Percentiles rank a stretch among this genome's conserved stretches.
Conservation (phyloP, 345 rosid species). For the Capsella bursapastoris region DNA sequence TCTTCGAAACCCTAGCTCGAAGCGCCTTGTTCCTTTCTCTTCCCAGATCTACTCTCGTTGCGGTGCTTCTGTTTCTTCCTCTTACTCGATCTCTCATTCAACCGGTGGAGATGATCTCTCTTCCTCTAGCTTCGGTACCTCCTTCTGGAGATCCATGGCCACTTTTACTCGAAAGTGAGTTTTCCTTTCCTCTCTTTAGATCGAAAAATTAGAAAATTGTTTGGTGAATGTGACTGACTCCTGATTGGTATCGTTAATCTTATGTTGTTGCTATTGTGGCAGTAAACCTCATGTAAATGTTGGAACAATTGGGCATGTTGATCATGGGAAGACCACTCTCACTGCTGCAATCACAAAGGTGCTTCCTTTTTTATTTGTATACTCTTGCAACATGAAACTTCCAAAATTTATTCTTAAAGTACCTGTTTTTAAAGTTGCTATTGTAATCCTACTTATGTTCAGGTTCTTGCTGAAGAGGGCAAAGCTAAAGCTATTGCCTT, state of each 20-base stretch:
- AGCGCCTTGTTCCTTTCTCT: constrained; percentile 48
- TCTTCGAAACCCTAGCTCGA: constrained; percentile 52
- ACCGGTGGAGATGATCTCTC: constrained; percentile 45
- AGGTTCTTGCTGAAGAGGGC: constrained; percentile 98
- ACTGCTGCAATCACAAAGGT: constrained; percentile 96
- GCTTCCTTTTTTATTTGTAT: neutral
- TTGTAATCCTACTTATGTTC: constrained; percentile 1
- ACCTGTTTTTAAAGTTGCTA: neutral
- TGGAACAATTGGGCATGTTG: constrained; percentile 99
- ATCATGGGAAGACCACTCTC: constrained; percentile 97
- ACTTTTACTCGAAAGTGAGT: constrained; percentile 83
- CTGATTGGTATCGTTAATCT: neutral
- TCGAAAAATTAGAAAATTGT: neutral
- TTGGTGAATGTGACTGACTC: constrained; percentile 3
- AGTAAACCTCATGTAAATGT: constrained; percentile 99
- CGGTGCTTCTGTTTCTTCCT: constrained; percentile 37
- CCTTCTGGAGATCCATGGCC: constrained; percentile 79
- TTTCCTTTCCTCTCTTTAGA: neutral
- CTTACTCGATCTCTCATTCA: constrained; percentile 46
- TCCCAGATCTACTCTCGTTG: constrained; percentile 48
- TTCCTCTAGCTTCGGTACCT: constrained; percentile 38
- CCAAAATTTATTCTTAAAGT: neutral
- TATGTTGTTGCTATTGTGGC: constrained; percentile 5
- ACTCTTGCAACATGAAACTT: neutral
- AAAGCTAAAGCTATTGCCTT: constrained; percentile 97